A percentile compares a stretch with the other conserved stretches of the same genome.
Conservation (phyloP, 148 eudicot species). For the Dianthus caryophyllus region DNA sequence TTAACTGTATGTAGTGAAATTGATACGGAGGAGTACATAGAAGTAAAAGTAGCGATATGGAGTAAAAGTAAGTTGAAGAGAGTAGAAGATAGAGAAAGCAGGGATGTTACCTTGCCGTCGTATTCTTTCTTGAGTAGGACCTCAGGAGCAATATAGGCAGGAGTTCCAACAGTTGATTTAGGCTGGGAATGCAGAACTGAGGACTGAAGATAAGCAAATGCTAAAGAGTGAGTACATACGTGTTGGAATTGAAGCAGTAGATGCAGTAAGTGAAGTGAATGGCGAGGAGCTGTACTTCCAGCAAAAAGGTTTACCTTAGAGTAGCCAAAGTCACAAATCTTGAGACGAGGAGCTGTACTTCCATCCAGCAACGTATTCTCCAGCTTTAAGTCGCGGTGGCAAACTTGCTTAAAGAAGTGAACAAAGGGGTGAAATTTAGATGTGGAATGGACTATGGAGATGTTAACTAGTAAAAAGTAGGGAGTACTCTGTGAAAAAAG, state of each 20-base stretch:
- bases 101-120: conserved; percentile 63
- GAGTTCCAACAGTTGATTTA: conserved; percentile 94
- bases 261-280: neutral
- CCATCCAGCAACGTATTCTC: conserved; percentile 91
- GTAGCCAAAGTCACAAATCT: conserved; percentile 96
- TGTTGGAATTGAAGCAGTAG: neutral
- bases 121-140: conserved; percentile 82
- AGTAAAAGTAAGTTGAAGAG: neutral
- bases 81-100: neutral
- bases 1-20: too few relatives aligned
- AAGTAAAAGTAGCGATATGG: too few relatives aligned
- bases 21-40: too few relatives aligned
- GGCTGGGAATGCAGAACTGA: conserved; percentile 94
- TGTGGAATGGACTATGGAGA: neutral
- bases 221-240: too few relatives aligned
- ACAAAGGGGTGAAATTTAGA: conserved; percentile 6
- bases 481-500: too few relatives aligned
- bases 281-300: neutral
- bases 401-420: conserved; percentile 68
- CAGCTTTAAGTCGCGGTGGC: conserved; percentile 86
- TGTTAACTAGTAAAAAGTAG: too few relatives aligned
- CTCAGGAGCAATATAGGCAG: conserved; percentile 96
- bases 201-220: conserved; percentile 45
- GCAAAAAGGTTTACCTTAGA: conserved; percentile 68
- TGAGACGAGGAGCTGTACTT: conserved; percentile 82